Conservation (phyloP, 1,284 basidiomycete species). For the Heterobasidion irregulare region DNA sequence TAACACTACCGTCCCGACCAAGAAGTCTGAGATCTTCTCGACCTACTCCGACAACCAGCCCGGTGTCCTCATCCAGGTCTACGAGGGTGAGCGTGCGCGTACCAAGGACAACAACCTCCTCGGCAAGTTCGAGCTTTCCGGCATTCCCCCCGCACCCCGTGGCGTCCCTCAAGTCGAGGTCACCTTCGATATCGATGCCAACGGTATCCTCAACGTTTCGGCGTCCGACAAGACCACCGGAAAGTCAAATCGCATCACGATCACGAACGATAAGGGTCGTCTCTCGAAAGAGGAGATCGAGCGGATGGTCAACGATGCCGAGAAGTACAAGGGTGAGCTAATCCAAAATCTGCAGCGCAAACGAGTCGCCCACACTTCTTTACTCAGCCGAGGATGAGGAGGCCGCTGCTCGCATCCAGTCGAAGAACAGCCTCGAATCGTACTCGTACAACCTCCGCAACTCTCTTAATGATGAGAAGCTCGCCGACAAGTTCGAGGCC, state of each 20-base stretch:
- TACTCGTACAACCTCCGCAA: slow-evolving; percentile 97
- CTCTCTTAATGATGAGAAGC: slow-evolving; percentile 79
- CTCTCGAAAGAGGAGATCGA: slow-evolving; percentile 98
- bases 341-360: no score
- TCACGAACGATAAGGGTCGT: slow-evolving; percentile 98
- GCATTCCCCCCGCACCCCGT: slow-evolving; percentile 96
- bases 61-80: slow-evolving; percentile 98
- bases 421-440: slow-evolving; percentile 89
- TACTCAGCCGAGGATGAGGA: slow-evolving; percentile 69
- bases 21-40: slow-evolving; percentile 99
- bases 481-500: slow-evolving; percentile 81
- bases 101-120: slow-evolving; percentile 99
- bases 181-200: slow-evolving; percentile 98
- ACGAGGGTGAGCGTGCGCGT: slow-evolving; percentile 97
- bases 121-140: slow-evolving; percentile 98
- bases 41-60: slow-evolving; percentile 99
- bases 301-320: slow-evolving; percentile 91
- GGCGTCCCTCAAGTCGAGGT: slow-evolving; percentile 98
- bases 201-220: slow-evolving; percentile 96
- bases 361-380: neutral
- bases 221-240: slow-evolving; percentile 97
- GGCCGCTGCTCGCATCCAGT: slow-evolving; percentile 72
- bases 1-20: slow-evolving; percentile 98
- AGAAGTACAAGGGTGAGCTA: slow-evolving; percentile 80
- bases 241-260: slow-evolving; percentile 93